These are phyloP conservation scores for Syncephalastrum monosporum DNA, from an alignment of 371 early-diverging fungal species.

Conservation along the genomic window DNA sequence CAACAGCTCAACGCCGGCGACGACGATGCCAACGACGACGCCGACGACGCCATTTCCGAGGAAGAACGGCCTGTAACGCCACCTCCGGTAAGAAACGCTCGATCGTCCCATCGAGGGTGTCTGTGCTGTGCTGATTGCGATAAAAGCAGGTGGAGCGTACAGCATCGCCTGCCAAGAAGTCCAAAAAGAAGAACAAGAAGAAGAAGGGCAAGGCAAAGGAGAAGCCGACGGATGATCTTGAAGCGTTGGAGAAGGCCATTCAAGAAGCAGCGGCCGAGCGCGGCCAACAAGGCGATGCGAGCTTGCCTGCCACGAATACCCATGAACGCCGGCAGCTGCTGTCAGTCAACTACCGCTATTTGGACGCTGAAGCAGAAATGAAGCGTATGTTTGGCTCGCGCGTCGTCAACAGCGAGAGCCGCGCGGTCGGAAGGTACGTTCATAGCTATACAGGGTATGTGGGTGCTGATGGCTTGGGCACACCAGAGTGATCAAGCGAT, in stretches of 20 bases:
- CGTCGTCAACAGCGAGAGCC: conserved; percentile 62
- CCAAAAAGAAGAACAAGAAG: conserved; percentile 38
- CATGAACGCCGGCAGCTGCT: conserved; percentile 51
- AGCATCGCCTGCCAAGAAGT: conserved; percentile 1
- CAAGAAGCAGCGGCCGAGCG: conserved; percentile 6
- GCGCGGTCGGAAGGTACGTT: conserved; percentile 34
- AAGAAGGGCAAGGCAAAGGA: conserved; percentile 54
- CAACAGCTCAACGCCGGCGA: conserved; percentile 37
- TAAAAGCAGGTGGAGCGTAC: background rate
- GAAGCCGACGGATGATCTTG: conserved; percentile 35
- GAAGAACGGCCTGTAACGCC: background rate
- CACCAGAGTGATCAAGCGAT: conserved; percentile 45
- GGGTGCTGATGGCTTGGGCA: background rate
- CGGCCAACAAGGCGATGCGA: background rate
- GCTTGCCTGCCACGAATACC: conserved; percentile 7
- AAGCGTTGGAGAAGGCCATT: conserved; percentile 55
- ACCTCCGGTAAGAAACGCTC: background rate
- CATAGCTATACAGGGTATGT: background rate
- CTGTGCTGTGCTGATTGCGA: background rate
- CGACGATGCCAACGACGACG: conserved; percentile 31
- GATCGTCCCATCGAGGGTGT: too few species aligned
- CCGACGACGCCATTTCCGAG: conserved; percentile 22
- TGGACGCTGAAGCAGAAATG: conserved; percentile 89
- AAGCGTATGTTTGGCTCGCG: conserved; percentile 86
- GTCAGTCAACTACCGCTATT: conserved; percentile 59